Evolutionary conservation across 2,329 filamentous ascomycete species (phyloP).

Genomic region (Sporothrix globosa): DNA sequence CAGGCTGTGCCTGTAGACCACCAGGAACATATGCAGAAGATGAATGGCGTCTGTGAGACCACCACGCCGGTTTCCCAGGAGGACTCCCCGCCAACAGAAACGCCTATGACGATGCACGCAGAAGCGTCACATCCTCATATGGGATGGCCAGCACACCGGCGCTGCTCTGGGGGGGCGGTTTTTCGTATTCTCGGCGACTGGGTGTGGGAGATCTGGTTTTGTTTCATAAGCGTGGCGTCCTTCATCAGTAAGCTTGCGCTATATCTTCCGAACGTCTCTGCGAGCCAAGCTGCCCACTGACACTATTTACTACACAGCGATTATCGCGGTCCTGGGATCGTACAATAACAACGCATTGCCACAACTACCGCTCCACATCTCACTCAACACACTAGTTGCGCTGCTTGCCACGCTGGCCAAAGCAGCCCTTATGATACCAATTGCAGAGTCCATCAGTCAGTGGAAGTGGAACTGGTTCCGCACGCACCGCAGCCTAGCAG

Average conservation of each 20-base stretch:
- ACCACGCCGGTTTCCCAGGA: background rate
- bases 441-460: conserved; percentile 41
- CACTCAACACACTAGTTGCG: conserved; percentile 41
- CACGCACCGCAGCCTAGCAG: conserved; percentile 37
- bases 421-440: conserved; percentile 38
- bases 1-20: background rate
- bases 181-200: background rate
- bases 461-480: conserved; percentile 44
- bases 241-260: conserved; percentile 15
- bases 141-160: background rate
- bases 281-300: background rate
- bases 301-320: background rate
- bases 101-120: background rate
- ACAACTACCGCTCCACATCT: conserved; percentile 38
- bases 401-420: conserved; percentile 41
- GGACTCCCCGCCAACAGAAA: background rate
- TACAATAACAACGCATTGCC: conserved; percentile 31
- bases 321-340: conserved; percentile 1
- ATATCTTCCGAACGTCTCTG: background rate
- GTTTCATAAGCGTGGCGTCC: conserved; percentile 22
- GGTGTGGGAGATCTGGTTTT: conserved; percentile 24
- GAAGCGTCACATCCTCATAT: background rate
- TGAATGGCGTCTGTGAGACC: background rate
- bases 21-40: background rate
- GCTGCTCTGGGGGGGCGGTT: background rate